A percentile compares a stretch with the other conserved stretches of the same genome.
Evolutionary conservation across 345 rosid species (phyloP).

Genomic region (Eucalyptus erythrocorys): DNA sequence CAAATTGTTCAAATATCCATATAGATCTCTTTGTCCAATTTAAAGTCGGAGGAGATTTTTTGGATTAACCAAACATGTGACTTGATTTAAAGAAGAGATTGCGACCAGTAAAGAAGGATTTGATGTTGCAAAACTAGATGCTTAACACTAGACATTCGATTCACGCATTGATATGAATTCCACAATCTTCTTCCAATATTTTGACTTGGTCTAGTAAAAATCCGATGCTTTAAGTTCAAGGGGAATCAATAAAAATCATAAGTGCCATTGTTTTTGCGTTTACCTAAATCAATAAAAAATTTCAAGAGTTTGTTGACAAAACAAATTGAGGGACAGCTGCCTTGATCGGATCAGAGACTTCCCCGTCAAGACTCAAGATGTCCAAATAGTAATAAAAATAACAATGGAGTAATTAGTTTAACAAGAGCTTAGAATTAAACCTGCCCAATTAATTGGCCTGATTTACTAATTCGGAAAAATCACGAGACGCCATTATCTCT

Average conservation of each 20-base stretch:
- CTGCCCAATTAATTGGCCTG: neutral
- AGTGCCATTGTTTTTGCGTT: neutral
- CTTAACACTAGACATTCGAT: neutral
- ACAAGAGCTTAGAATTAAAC: neutral
- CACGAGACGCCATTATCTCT: neutral
- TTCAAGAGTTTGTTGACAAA: neutral
- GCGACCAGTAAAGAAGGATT: neutral
- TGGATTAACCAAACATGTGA: neutral
- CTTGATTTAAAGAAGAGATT: neutral
- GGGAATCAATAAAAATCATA: rapidly evolving
- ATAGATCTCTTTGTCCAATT: neutral
- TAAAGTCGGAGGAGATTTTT: too few species aligned
- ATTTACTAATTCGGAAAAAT: neutral
- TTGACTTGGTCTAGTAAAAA: neutral
- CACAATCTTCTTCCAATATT: neutral
- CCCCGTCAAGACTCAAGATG: neutral
- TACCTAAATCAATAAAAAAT: neutral
- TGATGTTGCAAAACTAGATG: neutral
- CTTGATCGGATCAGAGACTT: neutral
- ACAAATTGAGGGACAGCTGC: neutral
- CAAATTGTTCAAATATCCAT: neutral
- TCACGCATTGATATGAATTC: neutral
- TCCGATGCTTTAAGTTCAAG: neutral
- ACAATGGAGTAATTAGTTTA: neutral
- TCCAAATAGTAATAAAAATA: neutral